Base-by-base conservation (phyloP, 2,329 filamentous ascomycete genomes). In the Stachybotrys echinatus region DNA sequence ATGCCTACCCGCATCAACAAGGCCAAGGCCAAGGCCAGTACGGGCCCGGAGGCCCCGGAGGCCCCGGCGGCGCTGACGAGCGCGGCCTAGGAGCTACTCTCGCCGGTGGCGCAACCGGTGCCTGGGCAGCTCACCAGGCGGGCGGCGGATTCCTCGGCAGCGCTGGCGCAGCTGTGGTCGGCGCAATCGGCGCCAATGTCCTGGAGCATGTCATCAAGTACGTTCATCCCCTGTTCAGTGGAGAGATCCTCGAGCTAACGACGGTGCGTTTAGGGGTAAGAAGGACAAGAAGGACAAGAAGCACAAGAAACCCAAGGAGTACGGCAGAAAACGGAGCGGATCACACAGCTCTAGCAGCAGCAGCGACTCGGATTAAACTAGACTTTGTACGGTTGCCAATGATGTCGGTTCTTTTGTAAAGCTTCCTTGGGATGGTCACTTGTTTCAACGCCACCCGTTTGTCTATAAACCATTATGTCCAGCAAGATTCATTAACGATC, bases 41-140 rank as follows among this genome's bases (percentile, higher is more conserved):
- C 42, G 31, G 53, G 22, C 51, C 60, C 31, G 53, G 55, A 45
- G 56, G 54, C 10, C 54, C 60, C 22, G 62, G 53, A 8, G 57
- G 57, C 5, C 55, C 59, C 8, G 56, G 52, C n/a, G 58, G 64
- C 3, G 55, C 58, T 14, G 67, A 67, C 42, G 79, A 83, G n/a
- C 75, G 78, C 45, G 80, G 80, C 31, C 70, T 83, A 18, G 78
- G 77, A 4, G 75, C 79, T 2, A 74, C 78, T 3, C 58, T 83
- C 22, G 55, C 77, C 2, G 79, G 79, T 20, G 75, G 76, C 48
- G 77, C 73, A 18, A 77, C 70, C 1, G 79, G 76, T n/a, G 79
- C 74, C 7, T 80, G 73, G 58, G 69, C 77, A 0, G 78, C 76
- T 0, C 74, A 80, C 63, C 74, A 77, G 55, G 65, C 77, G 19